Conservation (phyloP, 805 yeast species). For the Metschnikowia cerradonensis region DNA sequence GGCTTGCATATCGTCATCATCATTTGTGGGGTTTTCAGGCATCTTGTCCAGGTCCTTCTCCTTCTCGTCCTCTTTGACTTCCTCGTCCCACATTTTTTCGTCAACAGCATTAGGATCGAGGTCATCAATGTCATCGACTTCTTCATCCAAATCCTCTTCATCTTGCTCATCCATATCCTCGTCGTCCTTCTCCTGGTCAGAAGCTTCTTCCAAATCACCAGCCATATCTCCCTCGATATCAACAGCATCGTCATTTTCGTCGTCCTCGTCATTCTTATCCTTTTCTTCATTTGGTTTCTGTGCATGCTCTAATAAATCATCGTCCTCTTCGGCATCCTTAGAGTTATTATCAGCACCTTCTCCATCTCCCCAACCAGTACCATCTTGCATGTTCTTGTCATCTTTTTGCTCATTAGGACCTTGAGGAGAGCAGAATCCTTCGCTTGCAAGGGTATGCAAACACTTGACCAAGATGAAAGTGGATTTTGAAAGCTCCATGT, state of each 20-base stretch:
- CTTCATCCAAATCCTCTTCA: constrained; percentile 77
- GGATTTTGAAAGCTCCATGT: constrained; percentile 55
- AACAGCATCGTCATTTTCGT: constrained; percentile 81
- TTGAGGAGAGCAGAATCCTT: constrained; percentile 93
- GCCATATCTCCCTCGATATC: constrained; percentile 98
- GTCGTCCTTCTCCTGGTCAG: constrained; percentile 59
- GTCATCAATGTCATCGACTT: constrained; percentile 83
- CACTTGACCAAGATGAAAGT: constrained; percentile 54
- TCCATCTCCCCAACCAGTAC: constrained; percentile 93
- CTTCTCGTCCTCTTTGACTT: constrained; percentile 67
- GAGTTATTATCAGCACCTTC: constrained; percentile 78
- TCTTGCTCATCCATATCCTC: constrained; percentile 33
- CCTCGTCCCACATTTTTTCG: constrained; percentile 98
- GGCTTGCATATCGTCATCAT: constrained; percentile 48
- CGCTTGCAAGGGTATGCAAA: constrained; percentile 58
- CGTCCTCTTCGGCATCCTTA: constrained; percentile 87
- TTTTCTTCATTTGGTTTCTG: constrained; percentile 73
- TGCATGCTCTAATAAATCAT: constrained; percentile 76
- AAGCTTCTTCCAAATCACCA: constrained; percentile 79
- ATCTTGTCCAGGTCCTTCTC: constrained; percentile 78
- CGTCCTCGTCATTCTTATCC: constrained; percentile 54
- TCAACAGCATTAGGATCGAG: constrained; percentile 92
- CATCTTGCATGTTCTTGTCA: constrained; percentile 65
- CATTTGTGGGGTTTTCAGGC: constrained; percentile 52
- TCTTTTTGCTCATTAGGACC: constrained; percentile 63